Conservation (phyloP, 306 rosid species). For the Biancaea sappan region DNA sequence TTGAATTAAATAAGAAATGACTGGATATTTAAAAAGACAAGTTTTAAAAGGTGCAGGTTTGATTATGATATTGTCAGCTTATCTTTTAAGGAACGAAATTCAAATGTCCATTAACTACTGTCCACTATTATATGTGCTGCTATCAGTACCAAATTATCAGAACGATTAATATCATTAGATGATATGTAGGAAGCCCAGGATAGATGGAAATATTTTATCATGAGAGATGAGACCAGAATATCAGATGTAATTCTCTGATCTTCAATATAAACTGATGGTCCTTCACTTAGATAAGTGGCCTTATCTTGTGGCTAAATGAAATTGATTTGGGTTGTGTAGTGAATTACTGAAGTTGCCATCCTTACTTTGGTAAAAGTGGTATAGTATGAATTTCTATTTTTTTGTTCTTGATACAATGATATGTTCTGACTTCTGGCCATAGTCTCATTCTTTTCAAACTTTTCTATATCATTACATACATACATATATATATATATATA, state of each 20-base stretch:
- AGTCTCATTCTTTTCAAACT: neutral
- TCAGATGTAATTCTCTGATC: neutral
- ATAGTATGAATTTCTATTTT: constrained; percentile 12
- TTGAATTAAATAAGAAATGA: constrained; percentile 11
- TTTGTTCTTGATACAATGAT: no score
- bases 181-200: neutral
- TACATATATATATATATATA: no score
- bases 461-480: neutral
- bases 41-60: constrained; percentile 6
- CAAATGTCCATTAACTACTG: neutral
- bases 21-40: constrained; percentile 15
- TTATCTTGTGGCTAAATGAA: neutral
- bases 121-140: neutral
- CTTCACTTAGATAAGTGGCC: neutral
- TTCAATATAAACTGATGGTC: neutral
- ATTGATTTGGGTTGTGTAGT: constrained; percentile 20
- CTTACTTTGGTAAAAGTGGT: neutral
- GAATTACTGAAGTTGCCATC: neutral
- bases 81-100: neutral
- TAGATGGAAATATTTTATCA: neutral
- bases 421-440: constrained; percentile 10
- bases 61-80: neutral
- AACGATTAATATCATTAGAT: neutral
- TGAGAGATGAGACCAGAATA: constrained; percentile 2
- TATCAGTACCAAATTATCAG: neutral